Base-by-base conservation (phyloP, 164 flowering plant species). In the Litsea cubeba region DNA sequence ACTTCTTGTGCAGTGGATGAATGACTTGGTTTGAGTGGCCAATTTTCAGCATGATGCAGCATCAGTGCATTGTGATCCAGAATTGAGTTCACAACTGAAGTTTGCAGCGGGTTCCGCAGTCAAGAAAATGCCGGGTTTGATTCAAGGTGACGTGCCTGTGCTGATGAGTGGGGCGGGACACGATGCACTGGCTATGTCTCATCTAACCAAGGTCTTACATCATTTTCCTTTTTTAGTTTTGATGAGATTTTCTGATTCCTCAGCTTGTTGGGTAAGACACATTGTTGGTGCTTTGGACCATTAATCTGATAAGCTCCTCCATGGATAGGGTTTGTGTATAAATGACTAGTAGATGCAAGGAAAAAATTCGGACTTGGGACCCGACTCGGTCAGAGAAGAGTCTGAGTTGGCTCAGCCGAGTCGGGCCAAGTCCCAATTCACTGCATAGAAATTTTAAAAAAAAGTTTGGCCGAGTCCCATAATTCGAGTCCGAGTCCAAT, bases 111-210 rank as follows among this genome's bases (percentile, higher is more conserved):
- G 81, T 50, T 49, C 84, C 62, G 97, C 97, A 50, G 63, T 89
- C 28, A 87, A 78, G 74, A 87, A 79, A 68, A 81, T 96, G 86
- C 77, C 79, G 8, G 91, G 91, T 63, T 89, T 89, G 62, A 79
- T 83, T 71, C 82, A 74, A 70, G 86, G 78, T 35, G 91, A 90
- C 66, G 90, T 92, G 76, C 98, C 98, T 2, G 84, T 83, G n/a
- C 78, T 96, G 70, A 94, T 96, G 97, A 96, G 99, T 80, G 99
- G 99, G 76, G 99, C 99, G 32, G 99, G 98, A 76, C 99, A 96
- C 74, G 98, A 94, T 78, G 98, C 98, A 4, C 94, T 96, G 97
- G 97, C 99, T 66, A 91, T 96, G 89, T 82, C 98, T 74, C 99
- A 89, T 84, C 78, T 96, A 65, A 91, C 97, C 7, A 91, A 89